Conservation (phyloP, 2,329 filamentous ascomycete species). For the Blumeria graminis region DNA sequence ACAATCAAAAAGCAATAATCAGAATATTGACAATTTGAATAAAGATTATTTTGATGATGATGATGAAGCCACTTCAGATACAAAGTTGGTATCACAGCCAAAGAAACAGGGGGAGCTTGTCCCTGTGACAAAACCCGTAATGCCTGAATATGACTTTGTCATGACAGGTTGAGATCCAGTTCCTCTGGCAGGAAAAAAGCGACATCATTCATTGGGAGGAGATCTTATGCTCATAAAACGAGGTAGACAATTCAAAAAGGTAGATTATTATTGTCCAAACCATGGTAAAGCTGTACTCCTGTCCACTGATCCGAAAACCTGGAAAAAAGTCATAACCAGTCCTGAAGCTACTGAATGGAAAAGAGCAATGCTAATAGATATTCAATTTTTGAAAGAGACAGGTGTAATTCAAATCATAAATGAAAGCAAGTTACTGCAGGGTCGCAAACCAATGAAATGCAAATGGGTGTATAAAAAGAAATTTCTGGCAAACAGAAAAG, state of each 20-base stretch:
- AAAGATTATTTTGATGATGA: too few species aligned
- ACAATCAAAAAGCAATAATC: too few species aligned
- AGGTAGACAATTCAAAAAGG: neutral
- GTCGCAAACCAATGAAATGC: conserved; percentile 1
- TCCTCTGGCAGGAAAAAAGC: neutral
- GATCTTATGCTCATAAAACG: too few species aligned
- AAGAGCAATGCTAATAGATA: neutral
- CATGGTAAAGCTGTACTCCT: neutral
- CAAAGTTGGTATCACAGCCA: too few species aligned
- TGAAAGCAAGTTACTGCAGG: neutral
- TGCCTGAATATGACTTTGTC: neutral
- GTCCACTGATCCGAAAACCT: neutral
- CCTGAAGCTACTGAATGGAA: neutral
- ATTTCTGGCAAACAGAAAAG: neutral
- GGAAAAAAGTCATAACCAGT: neutral
- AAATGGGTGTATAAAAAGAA: conserved; percentile 1
- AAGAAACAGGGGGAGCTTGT: too few species aligned
- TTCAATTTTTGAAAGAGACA: neutral
- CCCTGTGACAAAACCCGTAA: too few species aligned
- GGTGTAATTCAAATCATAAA: neutral
- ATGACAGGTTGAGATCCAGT: neutral
- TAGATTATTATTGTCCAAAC: neutral
- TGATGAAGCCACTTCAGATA: too few species aligned
- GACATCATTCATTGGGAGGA: neutral
- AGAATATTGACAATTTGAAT: too few species aligned